Evolutionary conservation across 1,284 basidiomycete species (phyloP), one percentile per base, ranked within the genome.

Genomic region (Takashimella tepidaria): DNA sequence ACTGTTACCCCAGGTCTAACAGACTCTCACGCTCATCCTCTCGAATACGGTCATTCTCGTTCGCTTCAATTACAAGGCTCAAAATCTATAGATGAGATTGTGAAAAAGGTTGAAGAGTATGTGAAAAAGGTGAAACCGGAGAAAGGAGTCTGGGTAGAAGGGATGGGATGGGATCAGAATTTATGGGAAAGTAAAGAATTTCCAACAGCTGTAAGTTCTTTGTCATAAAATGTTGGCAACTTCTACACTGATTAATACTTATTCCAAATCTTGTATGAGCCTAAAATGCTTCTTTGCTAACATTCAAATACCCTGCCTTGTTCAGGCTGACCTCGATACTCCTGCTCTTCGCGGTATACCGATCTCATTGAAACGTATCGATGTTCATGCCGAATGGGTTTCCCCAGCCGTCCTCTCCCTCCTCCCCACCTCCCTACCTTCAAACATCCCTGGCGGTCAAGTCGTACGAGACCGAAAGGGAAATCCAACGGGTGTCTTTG

Each of bases 151-250:
- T 95, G 89, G 89, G 82, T 96, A 51, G 78, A 85, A 62, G 92
- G 90, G 3, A 83, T 87, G 77, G 92, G 92, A 4, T 97, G 92
- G 92, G 89, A 97, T 68, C 92, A 97, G 72, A 95, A 88, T 4
- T 60, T 71, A 3, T 82, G 75, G 70, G 56, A 80, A 1, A 81
- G 79, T 19, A 76, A 80, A 23, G 72, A 79, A 24, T 93, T 92
- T 65, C 92, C 92, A 1, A 86, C 82, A 22, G 86, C 88, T 4
- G 90, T 90, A 61, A 49, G 83, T 71, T 19, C 4, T 12, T 51
- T 40, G 16, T 21, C 21, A 45, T 25, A 40, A 19, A 41, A 16
- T 41, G 47, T 40, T n/a, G 24, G 25, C 3, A 23, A 31, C 20
- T 21, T 19, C 19, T 5, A 21, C 5, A 20, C 6, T 41, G 45